Evolutionary conservation across 257 asterid species (phyloP).

Genomic region (Ajuga chamaepitys): DNA sequence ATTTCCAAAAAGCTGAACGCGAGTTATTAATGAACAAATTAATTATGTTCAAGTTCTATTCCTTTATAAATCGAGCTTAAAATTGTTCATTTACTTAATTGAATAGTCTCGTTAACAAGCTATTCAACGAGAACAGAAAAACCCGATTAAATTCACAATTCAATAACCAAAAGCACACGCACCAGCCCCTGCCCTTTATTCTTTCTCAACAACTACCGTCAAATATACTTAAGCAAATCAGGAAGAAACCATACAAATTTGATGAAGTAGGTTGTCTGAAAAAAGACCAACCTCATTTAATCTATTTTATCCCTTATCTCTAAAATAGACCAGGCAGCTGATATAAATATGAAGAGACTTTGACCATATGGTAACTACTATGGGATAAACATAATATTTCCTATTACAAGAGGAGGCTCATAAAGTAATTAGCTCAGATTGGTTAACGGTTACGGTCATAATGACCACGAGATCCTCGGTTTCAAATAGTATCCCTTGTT

Average conservation of each 20-base stretch:
- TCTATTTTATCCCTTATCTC: conserved; percentile 2
- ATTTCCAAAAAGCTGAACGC: too few species aligned
- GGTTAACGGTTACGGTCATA: conserved; percentile 16
- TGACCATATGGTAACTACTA: conserved; percentile 3
- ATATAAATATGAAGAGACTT: conserved; percentile 1
- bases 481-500: not conserved
- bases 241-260: not conserved
- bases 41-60: too few species aligned
- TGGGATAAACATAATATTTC: not conserved
- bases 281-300: not conserved
- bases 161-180: too few species aligned
- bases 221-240: not conserved
- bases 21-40: too few species aligned
- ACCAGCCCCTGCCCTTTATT: too few species aligned
- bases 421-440: conserved; percentile 5
- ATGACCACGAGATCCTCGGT: not conserved
- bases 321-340: conserved; percentile 3
- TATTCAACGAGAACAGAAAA: too few species aligned
- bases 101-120: too few species aligned
- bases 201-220: conserved; percentile 16
- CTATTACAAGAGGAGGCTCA: conserved; percentile 6
- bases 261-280: conserved; percentile 16
- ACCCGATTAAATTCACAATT: too few species aligned
- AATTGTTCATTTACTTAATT: too few species aligned
- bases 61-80: too few species aligned